A percentile compares a stretch with the other conserved stretches of the same genome.
These are phyloP conservation scores for Dioscorea alata DNA, from an alignment of 106 monocot genomes.

Conservation along the genomic window DNA sequence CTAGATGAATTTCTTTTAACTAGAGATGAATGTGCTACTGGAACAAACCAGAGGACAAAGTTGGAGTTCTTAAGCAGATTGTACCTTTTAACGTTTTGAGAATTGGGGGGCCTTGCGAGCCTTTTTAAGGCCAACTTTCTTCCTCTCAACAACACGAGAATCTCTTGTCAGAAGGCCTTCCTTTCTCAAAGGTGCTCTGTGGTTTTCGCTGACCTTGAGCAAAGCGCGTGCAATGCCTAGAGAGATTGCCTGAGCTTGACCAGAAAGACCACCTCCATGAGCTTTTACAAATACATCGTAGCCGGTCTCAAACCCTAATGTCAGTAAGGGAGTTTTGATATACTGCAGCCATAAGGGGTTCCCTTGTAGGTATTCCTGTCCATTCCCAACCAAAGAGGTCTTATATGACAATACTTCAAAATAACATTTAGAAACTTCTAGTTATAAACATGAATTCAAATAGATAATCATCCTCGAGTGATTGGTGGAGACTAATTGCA, in stretches of 20 bases:
- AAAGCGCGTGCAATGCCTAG: conserved; percentile 87
- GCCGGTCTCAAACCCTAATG: conserved; percentile 73
- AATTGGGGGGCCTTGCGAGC: conserved; percentile 86
- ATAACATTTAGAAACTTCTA: neutral
- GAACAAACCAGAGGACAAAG: too few species aligned
- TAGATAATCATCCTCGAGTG: too few species aligned
- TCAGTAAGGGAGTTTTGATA: conserved; percentile 59
- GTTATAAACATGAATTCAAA: too few species aligned
- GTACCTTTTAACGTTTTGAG: conserved; percentile 72
- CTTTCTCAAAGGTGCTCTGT: conserved; percentile 55
- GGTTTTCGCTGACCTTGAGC: conserved; percentile 81
- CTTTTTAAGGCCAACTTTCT: conserved; percentile 93
- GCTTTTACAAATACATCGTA: conserved; percentile 95
- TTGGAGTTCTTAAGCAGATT: too few species aligned
- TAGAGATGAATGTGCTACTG: too few species aligned
- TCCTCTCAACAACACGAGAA: conserved; percentile 86
- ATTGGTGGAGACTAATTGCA: too few species aligned
- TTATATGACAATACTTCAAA: neutral
- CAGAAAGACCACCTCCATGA: conserved; percentile 90
- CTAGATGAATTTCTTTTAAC: too few species aligned
- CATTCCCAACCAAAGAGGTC: neutral
- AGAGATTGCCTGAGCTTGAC: conserved; percentile 92
- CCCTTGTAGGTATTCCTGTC: conserved; percentile 92
- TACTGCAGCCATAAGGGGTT: conserved; percentile 86
- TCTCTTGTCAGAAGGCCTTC: conserved; percentile 92